These are phyloP conservation scores for Trichophyton equinum DNA, from an alignment of 2,329 filamentous ascomycete genomes.

Conservation along the genomic window DNA sequence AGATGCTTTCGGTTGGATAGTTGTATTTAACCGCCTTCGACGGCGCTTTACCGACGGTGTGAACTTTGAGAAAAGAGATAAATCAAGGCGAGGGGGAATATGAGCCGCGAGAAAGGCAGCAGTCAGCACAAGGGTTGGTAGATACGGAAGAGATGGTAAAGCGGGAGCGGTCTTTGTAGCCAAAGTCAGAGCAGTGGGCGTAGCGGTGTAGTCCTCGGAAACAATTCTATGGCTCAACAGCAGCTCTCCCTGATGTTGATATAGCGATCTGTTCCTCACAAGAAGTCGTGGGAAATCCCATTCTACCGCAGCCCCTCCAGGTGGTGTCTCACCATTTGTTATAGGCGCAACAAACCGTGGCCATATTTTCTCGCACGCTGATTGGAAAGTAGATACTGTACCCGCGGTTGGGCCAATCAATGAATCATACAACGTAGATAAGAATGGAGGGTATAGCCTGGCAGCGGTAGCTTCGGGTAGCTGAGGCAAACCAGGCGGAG, in stretches of 20 bases:
- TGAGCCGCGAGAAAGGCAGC: slow-evolving; percentile 38
- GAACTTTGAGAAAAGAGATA: slow-evolving; percentile 39
- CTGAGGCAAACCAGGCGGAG: slow-evolving; percentile 28
- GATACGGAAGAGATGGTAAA: slow-evolving; percentile 32
- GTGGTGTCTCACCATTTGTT: slow-evolving; percentile 47
- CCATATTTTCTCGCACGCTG: slow-evolving; percentile 66
- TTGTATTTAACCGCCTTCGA: slow-evolving; percentile 27
- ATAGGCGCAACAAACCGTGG: slow-evolving; percentile 71
- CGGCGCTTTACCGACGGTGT: slow-evolving; percentile 33
- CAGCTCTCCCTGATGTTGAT: slow-evolving; percentile 35
- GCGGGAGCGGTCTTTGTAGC: slow-evolving; percentile 17
- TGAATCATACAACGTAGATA: slow-evolving; percentile 74
- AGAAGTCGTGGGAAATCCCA: slow-evolving; percentile 78
- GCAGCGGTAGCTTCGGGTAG: slow-evolving; percentile 19
- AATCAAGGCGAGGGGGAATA: slow-evolving; percentile 36
- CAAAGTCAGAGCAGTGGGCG: slow-evolving; percentile 6
- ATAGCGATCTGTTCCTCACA: slow-evolving; percentile 37
- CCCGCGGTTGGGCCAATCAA: slow-evolving; percentile 68
- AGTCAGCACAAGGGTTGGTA: slow-evolving; percentile 36
- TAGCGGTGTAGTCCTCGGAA: slow-evolving; percentile 19
- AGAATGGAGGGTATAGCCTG: slow-evolving; percentile 52
- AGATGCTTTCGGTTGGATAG: slow-evolving; percentile 23
- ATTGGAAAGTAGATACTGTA: slow-evolving; percentile 60
- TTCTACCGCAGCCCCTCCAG: slow-evolving; percentile 41
- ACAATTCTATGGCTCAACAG: slow-evolving; percentile 32